phyloP scores from a whole-genome alignment of 179 eudicot species.

The Amaranthus tricolor region DNA sequence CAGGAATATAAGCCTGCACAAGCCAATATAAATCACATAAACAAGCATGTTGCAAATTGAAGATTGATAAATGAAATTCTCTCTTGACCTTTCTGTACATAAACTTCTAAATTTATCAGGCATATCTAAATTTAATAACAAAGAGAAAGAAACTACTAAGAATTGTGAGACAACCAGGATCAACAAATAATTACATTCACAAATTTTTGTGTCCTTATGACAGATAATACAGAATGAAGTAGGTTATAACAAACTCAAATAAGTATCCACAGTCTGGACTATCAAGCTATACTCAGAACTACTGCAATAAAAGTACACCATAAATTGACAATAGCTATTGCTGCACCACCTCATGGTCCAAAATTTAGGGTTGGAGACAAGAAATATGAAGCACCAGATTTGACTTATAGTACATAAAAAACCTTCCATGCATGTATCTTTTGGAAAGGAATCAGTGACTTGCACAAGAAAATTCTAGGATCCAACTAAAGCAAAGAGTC shows the following conservation, averaged over 20 bases:
- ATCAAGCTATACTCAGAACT: too few relatives aligned
- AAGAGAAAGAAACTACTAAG: not conserved
- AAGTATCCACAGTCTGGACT: too few relatives aligned
- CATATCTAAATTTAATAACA: not conserved
- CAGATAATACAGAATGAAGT: too few relatives aligned
- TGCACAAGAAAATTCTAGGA: not conserved
- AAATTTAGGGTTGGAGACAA: not conserved
- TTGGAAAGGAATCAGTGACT: not conserved
- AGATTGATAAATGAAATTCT: not conserved
- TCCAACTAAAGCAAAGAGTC: too few relatives aligned
- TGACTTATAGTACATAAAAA: not conserved
- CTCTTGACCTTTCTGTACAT: not conserved
- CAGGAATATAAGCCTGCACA: conserved; percentile 76
- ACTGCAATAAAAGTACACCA: too few relatives aligned
- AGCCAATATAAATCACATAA: conserved; percentile 10
- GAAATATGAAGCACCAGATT: not conserved
- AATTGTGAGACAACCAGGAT: not conserved
- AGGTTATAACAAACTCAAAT: too few relatives aligned
- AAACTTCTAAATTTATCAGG: not conserved
- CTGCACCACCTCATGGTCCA: not conserved
- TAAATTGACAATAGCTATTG: not conserved
- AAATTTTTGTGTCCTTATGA: too few relatives aligned
- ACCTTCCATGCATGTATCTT: not conserved
- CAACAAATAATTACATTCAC: not conserved
- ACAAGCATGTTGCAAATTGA: not conserved